Base-by-base conservation (phyloP, 192 early-diverging fungal species). In the Kappamyces sp. region DNA sequence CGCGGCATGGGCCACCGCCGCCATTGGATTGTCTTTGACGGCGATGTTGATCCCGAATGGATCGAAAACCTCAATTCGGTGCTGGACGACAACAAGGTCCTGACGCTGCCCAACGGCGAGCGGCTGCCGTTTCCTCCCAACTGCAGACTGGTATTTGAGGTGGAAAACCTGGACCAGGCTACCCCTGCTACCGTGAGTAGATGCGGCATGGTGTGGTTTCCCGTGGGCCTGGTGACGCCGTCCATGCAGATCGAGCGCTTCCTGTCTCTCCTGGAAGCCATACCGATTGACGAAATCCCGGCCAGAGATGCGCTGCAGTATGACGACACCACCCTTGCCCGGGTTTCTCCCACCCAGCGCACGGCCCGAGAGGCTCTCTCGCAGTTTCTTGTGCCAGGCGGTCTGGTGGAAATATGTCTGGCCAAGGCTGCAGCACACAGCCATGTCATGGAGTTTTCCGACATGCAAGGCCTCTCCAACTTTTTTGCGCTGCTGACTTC, bases 131-230 rank as follows among this genome's bases (percentile, higher is more conserved):
- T 99, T 45, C 95, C 95, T 14, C 77, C 86, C 12, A 99, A 98
- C 66, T 96, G 98, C 35, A 85, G 94, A 37, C 90, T 99, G 42
- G 87, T 99, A 90, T 99, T 99, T 66, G 97, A 99, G 72, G 97
- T 98, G 15, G 96, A 99, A 60, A 93, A 88, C n/a, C 74, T 99
- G 53, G 86, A 89, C 54, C 94, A 98, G 54, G 97, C 97, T 8
- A 99, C 97, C 3, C 78, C 93, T 29, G 97, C 97, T 43, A 99
- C 97, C 0, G 93, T 99, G 36, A 89, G 86, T 76, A 91, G 97
- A 39, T 99, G 97, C 70, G 97, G 97, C 67, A 99, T 99, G 97
- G 92, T 99, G 42, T 99, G 94, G 96, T 98, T 98, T 69, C 89
- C 88, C 67, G 88, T 89, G 52, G 88, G 90, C 63, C 88, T 96